Percentiles rank a stretch among this genome's conserved stretches.
These are phyloP conservation scores for Pseudozyma flocculosa DNA, from an alignment of 1,284 basidiomycete genomes.

Conservation along the genomic window DNA sequence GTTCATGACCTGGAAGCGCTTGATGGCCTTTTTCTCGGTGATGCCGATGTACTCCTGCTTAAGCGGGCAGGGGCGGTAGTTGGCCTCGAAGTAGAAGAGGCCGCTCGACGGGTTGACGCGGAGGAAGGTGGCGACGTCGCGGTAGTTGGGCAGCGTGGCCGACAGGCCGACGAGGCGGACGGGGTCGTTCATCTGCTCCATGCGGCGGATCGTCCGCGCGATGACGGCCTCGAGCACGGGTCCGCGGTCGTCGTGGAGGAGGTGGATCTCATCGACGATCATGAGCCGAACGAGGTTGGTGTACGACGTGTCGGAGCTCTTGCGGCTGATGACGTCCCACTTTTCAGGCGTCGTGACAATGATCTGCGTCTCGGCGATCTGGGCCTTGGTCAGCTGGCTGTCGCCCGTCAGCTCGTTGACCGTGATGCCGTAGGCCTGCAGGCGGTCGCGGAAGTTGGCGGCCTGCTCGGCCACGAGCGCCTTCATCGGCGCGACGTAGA, in stretches of 20 bases:
- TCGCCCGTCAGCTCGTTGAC: constrained; percentile 97
- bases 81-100: constrained; percentile 98
- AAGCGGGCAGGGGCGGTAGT: constrained; percentile 92
- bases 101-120: constrained; percentile 84
- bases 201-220: constrained; percentile 87
- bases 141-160: constrained; percentile 94
- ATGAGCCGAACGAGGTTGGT: constrained; percentile 82
- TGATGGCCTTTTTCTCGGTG: constrained; percentile 79
- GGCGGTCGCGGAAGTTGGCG: constrained; percentile 82
- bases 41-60: constrained; percentile 98
- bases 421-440: constrained; percentile 83
- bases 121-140: constrained; percentile 94
- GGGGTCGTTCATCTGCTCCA: constrained; percentile 90
- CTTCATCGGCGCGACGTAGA: constrained; percentile 99
- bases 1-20: constrained; percentile 79
- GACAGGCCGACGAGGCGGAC: constrained; percentile 97
- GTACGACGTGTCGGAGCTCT: constrained; percentile 92
- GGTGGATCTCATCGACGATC: constrained; percentile 97
- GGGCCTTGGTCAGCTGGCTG: constrained; percentile 93
- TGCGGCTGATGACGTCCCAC: constrained; percentile 98
- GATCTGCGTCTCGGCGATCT: constrained; percentile 94
- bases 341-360: constrained; percentile 99
- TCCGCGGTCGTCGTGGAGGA: constrained; percentile 95
- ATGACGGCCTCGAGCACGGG: constrained; percentile 99
- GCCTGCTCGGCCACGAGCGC: constrained; percentile 94